Evolutionary conservation across 352 stramenopile species (phyloP).

Genomic region (Phytophthora hybrid): DNA sequence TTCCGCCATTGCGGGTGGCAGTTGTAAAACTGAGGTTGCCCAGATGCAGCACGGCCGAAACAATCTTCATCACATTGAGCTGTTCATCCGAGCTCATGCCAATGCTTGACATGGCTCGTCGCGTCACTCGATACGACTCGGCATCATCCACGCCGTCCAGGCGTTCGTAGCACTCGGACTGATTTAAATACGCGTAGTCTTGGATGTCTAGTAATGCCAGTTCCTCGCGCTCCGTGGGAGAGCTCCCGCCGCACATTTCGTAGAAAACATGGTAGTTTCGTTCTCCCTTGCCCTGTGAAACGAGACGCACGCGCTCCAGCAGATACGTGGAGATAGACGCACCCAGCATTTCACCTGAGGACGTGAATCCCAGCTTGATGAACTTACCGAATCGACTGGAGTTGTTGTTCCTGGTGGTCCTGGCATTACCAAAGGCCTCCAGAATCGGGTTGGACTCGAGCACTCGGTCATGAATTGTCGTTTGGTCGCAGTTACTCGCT

Average conservation of each 20-base stretch:
- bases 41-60: slow-evolving; percentile 88
- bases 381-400: slow-evolving; percentile 97
- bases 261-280: slow-evolving; percentile 99
- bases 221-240: slow-evolving; percentile 54
- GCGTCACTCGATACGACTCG: slow-evolving; percentile 78
- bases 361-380: slow-evolving; percentile 94
- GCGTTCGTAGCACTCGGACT: slow-evolving; percentile 76
- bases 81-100: slow-evolving; percentile 84
- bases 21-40: slow-evolving; percentile 86
- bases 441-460: slow-evolving; percentile 96
- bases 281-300: slow-evolving; percentile 94
- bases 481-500: slow-evolving; percentile 43
- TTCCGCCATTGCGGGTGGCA: slow-evolving; percentile 53
- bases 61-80: slow-evolving; percentile 80
- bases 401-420: slow-evolving; percentile 98
- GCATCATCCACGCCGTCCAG: slow-evolving; percentile 84
- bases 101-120: slow-evolving; percentile 84
- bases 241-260: slow-evolving; percentile 91
- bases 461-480: slow-evolving; percentile 87
- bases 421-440: slow-evolving; percentile 96
- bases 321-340: slow-evolving; percentile 93
- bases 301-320: slow-evolving; percentile 95
- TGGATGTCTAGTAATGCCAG: slow-evolving; percentile 57
- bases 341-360: slow-evolving; percentile 79
- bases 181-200: slow-evolving; percentile 88